These are phyloP conservation scores for Cystobasidium sp. DNA, from an alignment of 1,284 basidiomycete species.

Conservation along the genomic window DNA sequence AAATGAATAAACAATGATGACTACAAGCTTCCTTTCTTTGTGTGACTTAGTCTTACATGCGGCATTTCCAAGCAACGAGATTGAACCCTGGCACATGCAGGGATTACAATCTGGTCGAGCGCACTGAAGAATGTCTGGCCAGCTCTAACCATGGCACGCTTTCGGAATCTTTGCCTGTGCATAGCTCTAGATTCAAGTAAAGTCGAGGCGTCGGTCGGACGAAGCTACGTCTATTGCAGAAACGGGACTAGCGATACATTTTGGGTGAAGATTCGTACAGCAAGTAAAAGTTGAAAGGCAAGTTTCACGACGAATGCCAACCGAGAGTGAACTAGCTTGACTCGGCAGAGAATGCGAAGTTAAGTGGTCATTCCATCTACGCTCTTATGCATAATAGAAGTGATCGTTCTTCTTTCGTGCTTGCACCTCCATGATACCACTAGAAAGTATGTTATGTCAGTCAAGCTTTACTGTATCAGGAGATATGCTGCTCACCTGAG, in stretches of 20 bases:
- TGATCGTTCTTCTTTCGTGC: slow-evolving; percentile 94
- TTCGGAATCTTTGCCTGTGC: too few species aligned
- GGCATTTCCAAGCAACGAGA: too few species aligned
- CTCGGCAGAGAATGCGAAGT: too few species aligned
- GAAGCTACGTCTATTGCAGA: slow-evolving; percentile 15
- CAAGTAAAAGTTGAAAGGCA: slow-evolving; percentile 4
- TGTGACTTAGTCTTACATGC: too few species aligned
- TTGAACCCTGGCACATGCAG: too few species aligned
- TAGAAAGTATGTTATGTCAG: slow-evolving; percentile 52
- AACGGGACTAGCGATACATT: slow-evolving; percentile 15
- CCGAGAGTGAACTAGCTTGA: too few species aligned
- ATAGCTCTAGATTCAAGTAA: too few species aligned
- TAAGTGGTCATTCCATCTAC: too few species aligned
- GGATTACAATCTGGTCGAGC: too few species aligned
- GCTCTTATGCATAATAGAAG: slow-evolving; percentile 76
- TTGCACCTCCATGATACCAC: slow-evolving; percentile 85
- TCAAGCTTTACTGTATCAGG: not conserved
- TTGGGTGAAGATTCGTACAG: not conserved
- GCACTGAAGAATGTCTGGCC: too few species aligned
- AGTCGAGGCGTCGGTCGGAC: not conserved
- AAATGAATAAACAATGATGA: not conserved
- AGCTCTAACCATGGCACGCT: too few species aligned
- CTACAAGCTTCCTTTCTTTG: not conserved
- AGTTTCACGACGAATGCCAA: too few species aligned
- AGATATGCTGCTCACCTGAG: slow-evolving; percentile 58